phyloP scores from a whole-genome alignment of 192 early-diverging fungal species.

The Jimgerdemannia flammicorona region DNA sequence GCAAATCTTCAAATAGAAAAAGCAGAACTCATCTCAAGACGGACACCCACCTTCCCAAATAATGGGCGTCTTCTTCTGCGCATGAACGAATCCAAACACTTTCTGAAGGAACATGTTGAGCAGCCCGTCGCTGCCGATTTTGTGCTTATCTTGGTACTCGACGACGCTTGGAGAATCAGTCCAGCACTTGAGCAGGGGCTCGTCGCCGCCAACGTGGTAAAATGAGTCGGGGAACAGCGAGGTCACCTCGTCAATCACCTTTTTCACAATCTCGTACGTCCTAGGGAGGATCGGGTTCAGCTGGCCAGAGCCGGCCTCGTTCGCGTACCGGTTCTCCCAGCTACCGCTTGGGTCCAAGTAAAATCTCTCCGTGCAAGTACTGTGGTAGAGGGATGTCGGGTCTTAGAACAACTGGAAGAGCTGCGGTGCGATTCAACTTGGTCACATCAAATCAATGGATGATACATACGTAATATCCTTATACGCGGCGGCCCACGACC shows the following conservation, averaged over 20 bases:
- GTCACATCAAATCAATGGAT: neutral
- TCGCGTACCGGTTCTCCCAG: constrained; percentile 49
- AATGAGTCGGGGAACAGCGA: constrained; percentile 64
- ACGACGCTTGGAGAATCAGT: constrained; percentile 32
- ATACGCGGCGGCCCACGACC: constrained; percentile 31
- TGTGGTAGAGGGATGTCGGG: neutral
- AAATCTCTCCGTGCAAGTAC: constrained; percentile 26
- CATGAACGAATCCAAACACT: constrained; percentile 35
- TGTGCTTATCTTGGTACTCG: constrained; percentile 31
- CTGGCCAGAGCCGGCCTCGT: constrained; percentile 81
- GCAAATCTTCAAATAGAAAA: too few species aligned
- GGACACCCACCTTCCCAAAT: constrained; percentile 70
- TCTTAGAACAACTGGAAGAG: too few species aligned
- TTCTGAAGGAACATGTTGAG: constrained; percentile 39
- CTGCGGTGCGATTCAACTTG: too few species aligned
- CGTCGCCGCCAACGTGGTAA: constrained; percentile 78
- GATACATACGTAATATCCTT: constrained; percentile 29
- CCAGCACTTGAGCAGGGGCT: constrained; percentile 73
- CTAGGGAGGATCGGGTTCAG: constrained; percentile 64
- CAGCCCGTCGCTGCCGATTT: constrained; percentile 20
- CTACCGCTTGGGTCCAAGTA: constrained; percentile 34
- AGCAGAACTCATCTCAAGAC: neutral
- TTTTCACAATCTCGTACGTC: constrained; percentile 58
- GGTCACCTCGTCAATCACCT: constrained; percentile 64
- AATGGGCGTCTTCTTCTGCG: constrained; percentile 50